phyloP scores from a whole-genome alignment of 2,329 filamentous ascomycete genomes.

The Alternaria postmessia region DNA sequence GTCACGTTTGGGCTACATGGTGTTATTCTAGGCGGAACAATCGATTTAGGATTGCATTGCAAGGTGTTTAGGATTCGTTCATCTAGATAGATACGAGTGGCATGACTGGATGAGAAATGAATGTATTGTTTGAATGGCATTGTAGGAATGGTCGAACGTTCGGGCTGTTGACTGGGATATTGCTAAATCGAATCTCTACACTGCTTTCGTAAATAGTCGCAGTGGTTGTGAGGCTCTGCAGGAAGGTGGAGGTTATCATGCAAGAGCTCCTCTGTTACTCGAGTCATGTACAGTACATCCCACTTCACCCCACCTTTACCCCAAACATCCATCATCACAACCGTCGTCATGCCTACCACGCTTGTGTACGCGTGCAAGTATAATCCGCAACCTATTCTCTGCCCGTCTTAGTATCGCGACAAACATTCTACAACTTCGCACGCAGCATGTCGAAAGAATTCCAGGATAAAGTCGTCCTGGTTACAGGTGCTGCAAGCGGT shows the following conservation, averaged over 20 bases:
- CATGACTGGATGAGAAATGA: neutral
- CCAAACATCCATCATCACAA: constrained; percentile 23
- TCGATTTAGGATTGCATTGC: constrained; percentile 7
- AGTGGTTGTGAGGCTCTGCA: neutral
- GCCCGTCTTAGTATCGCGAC: neutral
- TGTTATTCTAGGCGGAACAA: neutral
- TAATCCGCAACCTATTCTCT: neutral
- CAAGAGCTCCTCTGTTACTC: constrained; percentile 7
- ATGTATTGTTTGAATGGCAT: neutral
- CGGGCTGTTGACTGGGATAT: neutral
- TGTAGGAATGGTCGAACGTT: neutral
- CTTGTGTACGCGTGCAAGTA: neutral
- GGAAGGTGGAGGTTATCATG: neutral
- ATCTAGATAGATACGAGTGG: neutral
- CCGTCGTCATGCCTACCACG: constrained; percentile 14
- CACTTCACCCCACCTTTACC: constrained; percentile 48
- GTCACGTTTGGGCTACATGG: neutral
- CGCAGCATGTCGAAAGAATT: constrained; percentile 38
- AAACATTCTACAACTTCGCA: neutral
- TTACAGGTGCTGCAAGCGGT: constrained; percentile 52
- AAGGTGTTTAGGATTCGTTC: constrained; percentile 7
- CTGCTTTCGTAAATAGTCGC: neutral
- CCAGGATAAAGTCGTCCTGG: constrained; percentile 38
- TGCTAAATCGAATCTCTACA: neutral
- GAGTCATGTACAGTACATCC: constrained; percentile 43